Evolutionary conservation across 345 rosid genomes (phyloP).

Genomic region (Brassica carinata): DNA sequence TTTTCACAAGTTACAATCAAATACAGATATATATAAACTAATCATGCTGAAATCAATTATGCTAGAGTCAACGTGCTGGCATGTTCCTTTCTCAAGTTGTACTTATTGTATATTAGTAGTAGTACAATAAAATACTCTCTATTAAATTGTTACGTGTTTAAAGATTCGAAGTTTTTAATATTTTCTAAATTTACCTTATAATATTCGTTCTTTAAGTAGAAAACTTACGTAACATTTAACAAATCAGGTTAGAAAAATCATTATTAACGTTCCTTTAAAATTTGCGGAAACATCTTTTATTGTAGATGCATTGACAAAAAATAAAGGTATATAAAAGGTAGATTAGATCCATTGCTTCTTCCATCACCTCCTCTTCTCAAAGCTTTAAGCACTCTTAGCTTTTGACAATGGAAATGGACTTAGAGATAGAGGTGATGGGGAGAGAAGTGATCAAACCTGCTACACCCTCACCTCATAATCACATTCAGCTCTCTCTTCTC

Average conservation of each 20-base stretch:
- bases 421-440: not conserved
- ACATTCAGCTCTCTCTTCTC: not conserved
- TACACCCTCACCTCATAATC: not conserved
- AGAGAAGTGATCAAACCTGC: conserved; percentile 4
- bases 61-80: not conserved
- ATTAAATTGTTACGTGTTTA: not conserved
- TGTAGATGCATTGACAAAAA: not conserved
- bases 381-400: not conserved
- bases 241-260: not conserved
- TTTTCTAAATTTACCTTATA: no score
- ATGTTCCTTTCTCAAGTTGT: not conserved
- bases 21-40: not conserved
- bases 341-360: not conserved
- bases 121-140: not conserved
- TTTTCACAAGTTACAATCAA: not conserved
- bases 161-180: not conserved
- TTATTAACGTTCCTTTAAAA: no score
- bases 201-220: not conserved
- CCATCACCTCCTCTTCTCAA: not conserved
- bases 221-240: not conserved
- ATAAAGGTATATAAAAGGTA: not conserved
- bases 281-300: no score
- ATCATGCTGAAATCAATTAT: not conserved
- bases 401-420: not conserved
- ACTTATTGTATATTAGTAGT: not conserved